Evolutionary conservation across 345 rosid species (phyloP), one percentile per base, ranked within the genome.

Genomic region (Trapa incisa): DNA sequence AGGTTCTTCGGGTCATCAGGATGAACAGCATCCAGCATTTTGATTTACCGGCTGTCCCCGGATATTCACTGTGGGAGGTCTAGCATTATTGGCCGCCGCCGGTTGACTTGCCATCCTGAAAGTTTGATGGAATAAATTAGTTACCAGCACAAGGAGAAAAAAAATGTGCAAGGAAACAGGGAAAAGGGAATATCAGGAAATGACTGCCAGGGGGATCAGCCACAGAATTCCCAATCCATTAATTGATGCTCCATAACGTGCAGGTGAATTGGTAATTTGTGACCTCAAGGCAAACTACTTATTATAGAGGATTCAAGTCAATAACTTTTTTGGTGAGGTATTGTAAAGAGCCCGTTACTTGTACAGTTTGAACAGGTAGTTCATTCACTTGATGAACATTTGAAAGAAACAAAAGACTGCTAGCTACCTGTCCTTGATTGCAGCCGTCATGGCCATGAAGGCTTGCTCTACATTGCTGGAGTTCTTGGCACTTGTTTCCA

Each of bases 391-490:
- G 2, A 2, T 54, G 60, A 11, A 54, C 3, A 54, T 54, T 17
- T n/a, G 6, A 54, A 11, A 54, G 1, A 2, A 4, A 3, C 60
- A 54, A 29, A 36, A 22, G 29, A 22, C 29, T 22, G 36, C 35
- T 15, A 61, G 5, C 32, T 68, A 86, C 91, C 86, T 88, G 47
- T 77, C 81, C 81, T 88, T 88, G 68, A 88, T 84, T 36, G 80
- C 86, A 64, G 86, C 86, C 72, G 91, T 82, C 94, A 88, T 88
- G 14, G 94, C 91, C 94, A 88, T 88, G 76, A 88, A 88, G 68
- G 87, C 91, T 68, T 88, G 82, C 68, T 88, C 94, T 2, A 88
- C 94, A 58, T 86, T 86, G 78, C 84, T 78, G 65, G 94, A 84
- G 65, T 72, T 80, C 74, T 84, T 88, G 7, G 94, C 94, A 78